Evolutionary conservation across 352 stramenopile species (phyloP).

Genomic region (Phytophthora uliginosa): DNA sequence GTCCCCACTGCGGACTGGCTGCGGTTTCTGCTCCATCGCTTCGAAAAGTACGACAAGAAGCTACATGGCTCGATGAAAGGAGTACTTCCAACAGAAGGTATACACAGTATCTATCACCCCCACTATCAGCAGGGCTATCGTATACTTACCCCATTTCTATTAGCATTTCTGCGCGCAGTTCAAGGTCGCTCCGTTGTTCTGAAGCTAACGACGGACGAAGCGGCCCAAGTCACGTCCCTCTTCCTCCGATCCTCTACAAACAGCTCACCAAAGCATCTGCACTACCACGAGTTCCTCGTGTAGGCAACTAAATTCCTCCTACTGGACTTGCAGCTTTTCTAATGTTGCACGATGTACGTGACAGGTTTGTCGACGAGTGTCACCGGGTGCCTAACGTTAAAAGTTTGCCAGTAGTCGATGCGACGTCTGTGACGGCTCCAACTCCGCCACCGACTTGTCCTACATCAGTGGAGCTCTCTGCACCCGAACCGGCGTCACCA

Average conservation of each 20-base stretch:
- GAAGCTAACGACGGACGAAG: constrained; percentile 47
- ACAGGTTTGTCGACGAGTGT: constrained; percentile 35
- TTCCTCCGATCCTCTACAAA: constrained; percentile 44
- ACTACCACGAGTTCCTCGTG: constrained; percentile 56
- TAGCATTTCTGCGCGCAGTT: constrained; percentile 51
- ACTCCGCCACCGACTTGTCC: not conserved
- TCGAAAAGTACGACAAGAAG: constrained; percentile 55
- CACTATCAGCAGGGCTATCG: too few species aligned
- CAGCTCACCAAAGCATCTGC: constrained; percentile 29
- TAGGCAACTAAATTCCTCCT: constrained; percentile 7
- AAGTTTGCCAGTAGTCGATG: not conserved
- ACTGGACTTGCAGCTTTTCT: not conserved
- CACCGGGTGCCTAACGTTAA: not conserved
- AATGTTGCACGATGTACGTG: not conserved
- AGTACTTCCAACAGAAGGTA: constrained; percentile 48
- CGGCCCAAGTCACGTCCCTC: constrained; percentile 41
- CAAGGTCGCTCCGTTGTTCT: constrained; percentile 36
- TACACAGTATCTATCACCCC: not conserved
- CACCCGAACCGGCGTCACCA: not conserved
- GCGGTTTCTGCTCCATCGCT: constrained; percentile 37
- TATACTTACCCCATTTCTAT: not conserved
- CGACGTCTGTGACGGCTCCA: not conserved
- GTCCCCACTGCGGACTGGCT: constrained; percentile 33
- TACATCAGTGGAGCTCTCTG: constrained; percentile 2
- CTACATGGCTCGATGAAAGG: constrained; percentile 37